Conservation (phyloP, 805 yeast species). For the Yamadazyma kitorensis region DNA sequence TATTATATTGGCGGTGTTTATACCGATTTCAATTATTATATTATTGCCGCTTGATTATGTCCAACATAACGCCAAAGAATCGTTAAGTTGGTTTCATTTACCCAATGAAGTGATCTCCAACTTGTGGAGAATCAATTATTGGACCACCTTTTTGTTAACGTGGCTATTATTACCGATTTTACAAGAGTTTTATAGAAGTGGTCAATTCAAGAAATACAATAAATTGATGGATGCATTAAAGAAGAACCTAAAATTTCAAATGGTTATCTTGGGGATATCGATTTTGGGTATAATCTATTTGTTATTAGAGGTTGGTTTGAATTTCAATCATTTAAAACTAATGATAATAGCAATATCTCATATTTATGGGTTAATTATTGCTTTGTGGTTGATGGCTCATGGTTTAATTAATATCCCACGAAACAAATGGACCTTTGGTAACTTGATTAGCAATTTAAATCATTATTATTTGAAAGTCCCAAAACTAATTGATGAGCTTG, state of each 20-base stretch:
- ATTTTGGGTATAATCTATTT: constrained; percentile 58
- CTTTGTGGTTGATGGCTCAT: constrained; percentile 83
- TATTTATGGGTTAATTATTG: constrained; percentile 68
- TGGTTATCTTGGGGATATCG: constrained; percentile 52
- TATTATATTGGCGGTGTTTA: constrained; percentile 57
- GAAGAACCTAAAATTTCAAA: constrained; percentile 58
- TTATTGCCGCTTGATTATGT: constrained; percentile 74
- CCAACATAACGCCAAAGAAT: constrained; percentile 42
- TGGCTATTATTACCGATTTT: constrained; percentile 74
- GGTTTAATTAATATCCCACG: constrained; percentile 72
- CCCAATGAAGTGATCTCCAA: constrained; percentile 45
- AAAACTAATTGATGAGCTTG: constrained; percentile 52
- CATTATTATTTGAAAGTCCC: constrained; percentile 55
- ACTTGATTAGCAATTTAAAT: constrained; percentile 25
- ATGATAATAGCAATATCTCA: constrained; percentile 75
- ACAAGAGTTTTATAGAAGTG: constrained; percentile 72
- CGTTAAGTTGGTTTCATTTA: constrained; percentile 43
- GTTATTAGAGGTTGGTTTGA: constrained; percentile 47
- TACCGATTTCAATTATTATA: constrained; percentile 73
- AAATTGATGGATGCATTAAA: constrained; percentile 56
- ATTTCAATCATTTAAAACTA: constrained; percentile 55
- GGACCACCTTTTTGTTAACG: constrained; percentile 77
- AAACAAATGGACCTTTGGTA: constrained; percentile 37
- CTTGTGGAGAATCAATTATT: constrained; percentile 73
- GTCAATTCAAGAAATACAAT: constrained; percentile 49